Conservation (phyloP, 1,284 basidiomycete genomes). For the Lignosus rhinocerotis region DNA sequence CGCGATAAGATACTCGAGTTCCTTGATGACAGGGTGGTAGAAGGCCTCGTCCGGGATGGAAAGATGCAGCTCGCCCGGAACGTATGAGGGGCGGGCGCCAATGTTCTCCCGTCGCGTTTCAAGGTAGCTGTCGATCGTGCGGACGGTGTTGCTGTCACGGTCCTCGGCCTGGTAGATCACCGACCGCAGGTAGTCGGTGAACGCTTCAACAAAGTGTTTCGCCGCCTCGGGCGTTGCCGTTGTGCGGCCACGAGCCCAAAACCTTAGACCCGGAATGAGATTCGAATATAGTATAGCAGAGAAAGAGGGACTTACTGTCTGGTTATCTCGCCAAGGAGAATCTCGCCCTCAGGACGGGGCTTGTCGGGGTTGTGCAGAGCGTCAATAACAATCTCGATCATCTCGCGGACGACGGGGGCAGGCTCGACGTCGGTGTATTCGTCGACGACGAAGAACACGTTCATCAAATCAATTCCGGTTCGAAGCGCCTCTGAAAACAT, state of each 20-base stretch:
- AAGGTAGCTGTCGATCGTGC: constrained; percentile 35
- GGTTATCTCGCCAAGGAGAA: neutral
- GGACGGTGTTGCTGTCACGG: constrained; percentile 26
- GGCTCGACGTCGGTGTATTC: constrained; percentile 40
- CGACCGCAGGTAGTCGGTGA: constrained; percentile 32
- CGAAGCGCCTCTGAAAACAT: constrained; percentile 16
- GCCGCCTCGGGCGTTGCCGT: constrained; percentile 18
- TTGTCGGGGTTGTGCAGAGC: constrained; percentile 3
- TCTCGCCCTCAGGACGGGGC: neutral
- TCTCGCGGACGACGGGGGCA: constrained; percentile 24
- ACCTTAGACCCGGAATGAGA: constrained; percentile 13
- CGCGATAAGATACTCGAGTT: constrained; percentile 24
- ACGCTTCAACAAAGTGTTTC: constrained; percentile 24
- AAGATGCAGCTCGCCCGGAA: constrained; percentile 34
- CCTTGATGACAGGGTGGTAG: constrained; percentile 35
- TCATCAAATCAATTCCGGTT: constrained; percentile 41
- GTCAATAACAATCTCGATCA: constrained; percentile 17
- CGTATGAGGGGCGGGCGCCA: constrained; percentile 35
- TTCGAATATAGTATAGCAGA: neutral
- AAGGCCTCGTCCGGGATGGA: constrained; percentile 36
- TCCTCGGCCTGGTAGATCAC: constrained; percentile 33
- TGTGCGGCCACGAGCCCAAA: constrained; percentile 17
- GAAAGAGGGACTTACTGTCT: neutral
- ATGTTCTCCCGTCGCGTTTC: constrained; percentile 33
- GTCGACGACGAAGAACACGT: constrained; percentile 44